Percentiles rank a stretch among this genome's conserved stretches.
These are phyloP conservation scores for Cicer judaicum DNA, from an alignment of 306 rosid genomes.

Conservation along the genomic window DNA sequence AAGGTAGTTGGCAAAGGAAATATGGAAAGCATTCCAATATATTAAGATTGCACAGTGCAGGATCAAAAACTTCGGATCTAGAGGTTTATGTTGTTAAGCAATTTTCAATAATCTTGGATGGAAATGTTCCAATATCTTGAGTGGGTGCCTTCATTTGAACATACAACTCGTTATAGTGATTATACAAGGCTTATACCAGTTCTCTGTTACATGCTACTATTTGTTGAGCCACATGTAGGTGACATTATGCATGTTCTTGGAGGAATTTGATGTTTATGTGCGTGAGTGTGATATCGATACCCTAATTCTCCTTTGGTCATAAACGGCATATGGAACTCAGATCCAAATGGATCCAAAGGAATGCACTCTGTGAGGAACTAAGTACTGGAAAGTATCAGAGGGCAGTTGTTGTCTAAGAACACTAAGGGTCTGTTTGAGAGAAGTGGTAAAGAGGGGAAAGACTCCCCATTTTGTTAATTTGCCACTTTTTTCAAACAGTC, in stretches of 20 bases:
- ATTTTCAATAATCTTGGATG: slow-evolving; percentile 12
- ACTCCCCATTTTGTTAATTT: slow-evolving; percentile 39
- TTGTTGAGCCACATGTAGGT: slow-evolving; percentile 29
- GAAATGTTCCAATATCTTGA: slow-evolving; percentile 7
- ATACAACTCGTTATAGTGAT: slow-evolving; percentile 16
- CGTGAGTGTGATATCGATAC: slow-evolving; percentile 1
- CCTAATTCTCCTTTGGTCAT: slow-evolving; percentile 27
- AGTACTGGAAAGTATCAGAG: slow-evolving; percentile 24
- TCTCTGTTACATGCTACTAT: slow-evolving; percentile 25
- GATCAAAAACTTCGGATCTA: slow-evolving; percentile 22
- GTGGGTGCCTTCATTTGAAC: slow-evolving; percentile 16
- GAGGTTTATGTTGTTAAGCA: slow-evolving; percentile 30
- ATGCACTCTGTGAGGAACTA: slow-evolving; percentile 17
- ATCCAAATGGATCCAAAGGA: slow-evolving; percentile 37
- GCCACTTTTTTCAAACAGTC: slow-evolving; percentile 52
- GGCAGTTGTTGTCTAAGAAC: slow-evolving; percentile 41
- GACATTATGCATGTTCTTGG: slow-evolving; percentile 19
- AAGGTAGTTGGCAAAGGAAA: slow-evolving; percentile 32
- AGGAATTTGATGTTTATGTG: slow-evolving; percentile 11
- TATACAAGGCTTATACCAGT: slow-evolving; percentile 11
- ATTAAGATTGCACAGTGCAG: slow-evolving; percentile 9
- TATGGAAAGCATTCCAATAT: slow-evolving; percentile 15
- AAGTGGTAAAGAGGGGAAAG: slow-evolving; percentile 47
- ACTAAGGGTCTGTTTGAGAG: slow-evolving; percentile 49
- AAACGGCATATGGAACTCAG: slow-evolving; percentile 34